phyloP scores from a whole-genome alignment of 2,329 filamentous ascomycete genomes.

The Paracoccidioides lutzii region DNA sequence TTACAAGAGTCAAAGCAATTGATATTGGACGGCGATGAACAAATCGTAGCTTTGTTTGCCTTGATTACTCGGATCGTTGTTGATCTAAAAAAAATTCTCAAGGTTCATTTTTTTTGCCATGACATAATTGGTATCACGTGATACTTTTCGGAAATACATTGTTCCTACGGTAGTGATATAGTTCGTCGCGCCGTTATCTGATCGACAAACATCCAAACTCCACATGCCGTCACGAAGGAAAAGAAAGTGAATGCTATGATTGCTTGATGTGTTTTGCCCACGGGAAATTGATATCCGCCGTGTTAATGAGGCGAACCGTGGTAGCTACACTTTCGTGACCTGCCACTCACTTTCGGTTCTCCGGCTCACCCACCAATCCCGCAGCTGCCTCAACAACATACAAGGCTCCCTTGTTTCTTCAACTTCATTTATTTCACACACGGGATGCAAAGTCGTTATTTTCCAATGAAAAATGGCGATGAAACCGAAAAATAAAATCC shows the following conservation, averaged over 20 bases:
- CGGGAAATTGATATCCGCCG: background rate
- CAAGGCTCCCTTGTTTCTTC: background rate
- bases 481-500: conserved; percentile 49
- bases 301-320: background rate
- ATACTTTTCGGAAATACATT: background rate
- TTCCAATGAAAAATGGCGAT: conserved; percentile 22
- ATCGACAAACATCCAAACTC: background rate
- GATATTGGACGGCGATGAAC: background rate
- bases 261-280: background rate
- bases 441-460: background rate
- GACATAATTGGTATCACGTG: background rate
- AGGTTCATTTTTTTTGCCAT: background rate
- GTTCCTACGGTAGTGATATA: background rate
- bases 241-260: background rate
- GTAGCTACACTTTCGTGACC: background rate
- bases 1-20: background rate
- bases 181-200: background rate
- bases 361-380: background rate
- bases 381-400: background rate
- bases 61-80: background rate
- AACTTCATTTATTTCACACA: background rate
- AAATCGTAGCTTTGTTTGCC: background rate
- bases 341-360: background rate
- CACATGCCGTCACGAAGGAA: background rate
- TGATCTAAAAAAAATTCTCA: too few relatives aligned